Evolutionary conservation across 441 rosid genomes (phyloP), one percentile per base, ranked within the genome.

Genomic region (Erodium texanum): DNA sequence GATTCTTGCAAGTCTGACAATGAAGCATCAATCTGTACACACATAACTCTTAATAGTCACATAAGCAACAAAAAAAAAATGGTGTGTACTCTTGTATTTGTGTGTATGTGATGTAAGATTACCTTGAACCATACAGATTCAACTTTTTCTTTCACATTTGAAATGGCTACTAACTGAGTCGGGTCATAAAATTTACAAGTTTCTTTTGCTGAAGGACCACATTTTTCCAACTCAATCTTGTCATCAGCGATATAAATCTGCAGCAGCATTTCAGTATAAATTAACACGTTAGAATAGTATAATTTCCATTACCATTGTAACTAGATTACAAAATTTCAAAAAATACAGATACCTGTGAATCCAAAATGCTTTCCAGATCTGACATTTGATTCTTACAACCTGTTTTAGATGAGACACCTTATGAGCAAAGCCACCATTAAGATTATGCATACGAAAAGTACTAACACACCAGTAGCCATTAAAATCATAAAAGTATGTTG

Each of bases 291-390:
- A 8, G 24, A 56, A 7, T 22, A 19, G 62, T 9, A 20, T 19
- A 8, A 1, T 56, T 56, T 22, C 62, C 62, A 56, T 56, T 56
- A 32, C 5, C 36, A 22, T 20, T 19, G 9, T 11, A 56, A 7
- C 62, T 9, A 20, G 27, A 18, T 20, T 56, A 22, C 62, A 56
- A 56, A 59, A 68, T 24, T 23, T 12, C 62, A 32, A 68, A 71
- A n/a, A 18, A 52, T 23, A 45, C 62, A 77, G 36, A 66, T 69
- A 94, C 98, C 88, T 84, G 85, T 43, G 96, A 86, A 77, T 88
- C 94, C 89, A 89, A 76, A 73, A 87, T 80, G 75, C 74, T 82
- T 78, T 94, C 99, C 18, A 94, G 89, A 68, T 82, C 87, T 76
- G 90, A 80, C 66, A 89, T 80, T 78, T 88, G 94, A 71, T 69